Base-by-base conservation (phyloP, 164 flowering plant species). In the Liquidambar formosana region DNA sequence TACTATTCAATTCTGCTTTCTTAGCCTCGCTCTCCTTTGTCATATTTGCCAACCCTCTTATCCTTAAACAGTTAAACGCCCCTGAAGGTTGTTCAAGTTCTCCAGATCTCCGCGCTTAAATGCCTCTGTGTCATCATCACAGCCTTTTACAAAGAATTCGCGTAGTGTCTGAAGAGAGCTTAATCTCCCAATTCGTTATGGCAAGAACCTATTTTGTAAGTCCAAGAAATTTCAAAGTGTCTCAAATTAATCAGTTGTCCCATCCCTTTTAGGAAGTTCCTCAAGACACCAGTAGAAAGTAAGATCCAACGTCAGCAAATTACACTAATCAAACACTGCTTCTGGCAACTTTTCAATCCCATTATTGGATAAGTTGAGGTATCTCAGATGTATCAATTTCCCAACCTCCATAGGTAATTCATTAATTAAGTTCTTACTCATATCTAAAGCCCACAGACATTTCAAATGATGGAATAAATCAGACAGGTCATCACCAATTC, bases 121-220 rank as follows among this genome's bases (percentile, higher is more conserved):
- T n/a, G n/a, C n/a, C n/a, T n/a, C n/a, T n/a, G n/a, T n/a, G n/a
- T n/a, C n/a, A n/a, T n/a, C n/a, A n/a, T 6, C 41, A 33, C n/a
- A n/a, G n/a, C 6, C 41, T 33, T 33, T 33, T 33, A 6, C 41
- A 33, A 33, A 33, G 41, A 33, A 33, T 33, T 33, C 41, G 41
- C 41, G 6, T 33, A 33, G 6, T 33, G 41, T 33, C 41, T 54
- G 48, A 26, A 68, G 70, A 19, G 38, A 12, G 16, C 3, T 33
- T 8, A 76, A 23, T 52, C 58, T 67, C 13, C 49, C 75, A 14
- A 76, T 58, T 26, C 68, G 69, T 68, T 64, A 28, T 4, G 79
- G 79, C 43, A 76, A 13, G 14, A 8, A 12, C 2, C 12, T 12
- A 62, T 25, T 0, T 0, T 2, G 9, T 1, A 0, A 28, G 63